Conservation (phyloP, 2,329 filamentous ascomycete genomes). For the Penicillium hordei region DNA sequence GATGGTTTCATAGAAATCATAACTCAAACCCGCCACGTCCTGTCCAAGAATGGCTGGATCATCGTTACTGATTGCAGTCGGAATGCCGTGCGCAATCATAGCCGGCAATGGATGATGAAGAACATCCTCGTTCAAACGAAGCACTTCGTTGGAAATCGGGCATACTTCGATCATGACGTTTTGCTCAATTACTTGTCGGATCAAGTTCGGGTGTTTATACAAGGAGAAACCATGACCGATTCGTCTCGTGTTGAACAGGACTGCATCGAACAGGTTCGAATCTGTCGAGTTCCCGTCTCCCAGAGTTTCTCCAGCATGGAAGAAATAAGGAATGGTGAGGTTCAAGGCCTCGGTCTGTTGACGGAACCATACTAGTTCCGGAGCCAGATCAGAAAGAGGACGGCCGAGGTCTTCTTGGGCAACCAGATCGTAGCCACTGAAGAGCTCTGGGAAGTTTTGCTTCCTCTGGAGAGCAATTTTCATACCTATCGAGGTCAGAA, state of each 20-base stretch:
- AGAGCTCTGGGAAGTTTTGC: slow-evolving; percentile 69
- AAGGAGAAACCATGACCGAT: slow-evolving; percentile 86
- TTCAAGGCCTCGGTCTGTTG: slow-evolving; percentile 73
- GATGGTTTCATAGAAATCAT: slow-evolving; percentile 89
- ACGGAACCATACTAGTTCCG: slow-evolving; percentile 87
- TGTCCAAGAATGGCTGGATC: slow-evolving; percentile 87
- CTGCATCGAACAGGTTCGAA: slow-evolving; percentile 79
- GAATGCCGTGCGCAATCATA: slow-evolving; percentile 75
- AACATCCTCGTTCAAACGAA: slow-evolving; percentile 73
- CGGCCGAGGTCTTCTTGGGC: slow-evolving; percentile 81
- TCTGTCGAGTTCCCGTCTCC: slow-evolving; percentile 75
- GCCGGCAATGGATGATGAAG: slow-evolving; percentile 77
- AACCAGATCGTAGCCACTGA: slow-evolving; percentile 84
- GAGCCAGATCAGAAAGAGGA: slow-evolving; percentile 70
- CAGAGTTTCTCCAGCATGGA: slow-evolving; percentile 89
- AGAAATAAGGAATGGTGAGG: slow-evolving; percentile 85
- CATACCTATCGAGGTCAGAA: slow-evolving; percentile 65
- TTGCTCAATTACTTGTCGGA: slow-evolving; percentile 82
- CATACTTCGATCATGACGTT: slow-evolving; percentile 83
- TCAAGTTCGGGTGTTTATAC: slow-evolving; percentile 82
- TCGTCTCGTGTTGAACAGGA: slow-evolving; percentile 77
- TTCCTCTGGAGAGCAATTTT: slow-evolving; percentile 81
- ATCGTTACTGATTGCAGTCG: slow-evolving; percentile 81
- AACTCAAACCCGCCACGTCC: slow-evolving; percentile 74
- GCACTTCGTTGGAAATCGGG: slow-evolving; percentile 84